These are phyloP conservation scores for Chamaecyparis obtusa DNA, from an alignment of 75 land plant species.

Conservation along the genomic window DNA sequence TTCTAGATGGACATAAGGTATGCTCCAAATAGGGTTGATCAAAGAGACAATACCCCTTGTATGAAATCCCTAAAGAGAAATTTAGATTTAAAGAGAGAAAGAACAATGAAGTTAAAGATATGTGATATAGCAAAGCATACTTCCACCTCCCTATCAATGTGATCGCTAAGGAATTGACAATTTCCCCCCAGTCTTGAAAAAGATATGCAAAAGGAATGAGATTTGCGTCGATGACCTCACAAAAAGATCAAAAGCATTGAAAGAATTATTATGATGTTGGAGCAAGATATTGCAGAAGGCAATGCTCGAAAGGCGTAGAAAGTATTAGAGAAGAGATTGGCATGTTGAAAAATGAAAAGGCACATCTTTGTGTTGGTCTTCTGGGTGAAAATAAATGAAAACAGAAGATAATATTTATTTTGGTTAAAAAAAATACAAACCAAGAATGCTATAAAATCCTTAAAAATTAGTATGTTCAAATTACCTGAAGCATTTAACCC, in stretches of 20 bases:
- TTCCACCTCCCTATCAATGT: constrained; percentile 78
- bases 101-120: constrained; percentile 63
- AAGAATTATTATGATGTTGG: constrained; percentile 51
- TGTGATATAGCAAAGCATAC: constrained; percentile 50
- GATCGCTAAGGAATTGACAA: constrained; percentile 58
- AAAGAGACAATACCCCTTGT: constrained; percentile 17
- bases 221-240: constrained; percentile 75
- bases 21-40: constrained; percentile 28
- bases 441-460: too few species aligned
- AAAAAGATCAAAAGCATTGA: constrained; percentile 71
- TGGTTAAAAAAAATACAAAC: too few species aligned
- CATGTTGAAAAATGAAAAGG: constrained; percentile 53
- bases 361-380: constrained; percentile 57
- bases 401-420: too few species aligned
- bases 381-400: constrained; percentile 31
- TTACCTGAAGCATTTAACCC: too few species aligned
- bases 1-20: constrained; percentile 19
- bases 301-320: constrained; percentile 53
- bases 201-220: constrained; percentile 68
- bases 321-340: constrained; percentile 52
- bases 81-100: too few species aligned
- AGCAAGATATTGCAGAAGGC: constrained; percentile 59
- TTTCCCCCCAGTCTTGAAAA: constrained; percentile 78
- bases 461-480: too few species aligned
- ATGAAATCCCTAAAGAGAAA: constrained; percentile 51